These are phyloP conservation scores for Trichomonas vaginalis DNA, from an alignment of 208 protist species.

Conservation along the genomic window DNA sequence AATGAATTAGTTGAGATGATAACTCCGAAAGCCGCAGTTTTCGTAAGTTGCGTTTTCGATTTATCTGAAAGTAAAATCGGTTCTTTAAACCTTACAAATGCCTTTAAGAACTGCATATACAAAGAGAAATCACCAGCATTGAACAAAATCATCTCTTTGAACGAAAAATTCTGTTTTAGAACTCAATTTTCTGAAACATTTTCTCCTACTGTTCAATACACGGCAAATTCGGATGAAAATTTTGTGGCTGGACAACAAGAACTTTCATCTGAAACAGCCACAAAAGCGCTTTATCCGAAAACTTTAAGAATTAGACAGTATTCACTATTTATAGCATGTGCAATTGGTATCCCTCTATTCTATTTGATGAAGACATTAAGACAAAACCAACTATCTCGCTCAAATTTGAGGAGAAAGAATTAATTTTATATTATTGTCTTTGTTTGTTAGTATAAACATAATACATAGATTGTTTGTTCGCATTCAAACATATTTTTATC, in stretches of 20 bases:
- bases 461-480: too few species aligned
- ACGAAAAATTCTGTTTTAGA: not conserved
- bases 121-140: not conserved
- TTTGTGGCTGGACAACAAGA: not conserved
- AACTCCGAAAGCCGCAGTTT: not conserved
- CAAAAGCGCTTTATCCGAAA: not conserved
- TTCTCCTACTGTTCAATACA: not conserved
- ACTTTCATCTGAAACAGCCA: not conserved
- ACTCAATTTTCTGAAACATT: not conserved
- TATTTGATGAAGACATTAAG: not conserved
- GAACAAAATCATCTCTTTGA: not conserved
- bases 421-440: too few species aligned
- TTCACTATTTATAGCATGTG: not conserved
- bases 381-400: not conserved
- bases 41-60: not conserved
- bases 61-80: not conserved
- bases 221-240: not conserved
- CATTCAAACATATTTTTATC: too few species aligned
- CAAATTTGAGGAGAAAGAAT: not conserved
- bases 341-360: not conserved
- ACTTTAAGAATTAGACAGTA: not conserved
- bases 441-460: too few species aligned
- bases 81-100: not conserved
- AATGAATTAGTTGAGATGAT: not conserved
- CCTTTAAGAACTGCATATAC: not conserved